Percentiles rank a stretch among this genome's conserved stretches.
Evolutionary conservation across 306 rosid genomes (phyloP).

Genomic region (Casuarina glauca): DNA sequence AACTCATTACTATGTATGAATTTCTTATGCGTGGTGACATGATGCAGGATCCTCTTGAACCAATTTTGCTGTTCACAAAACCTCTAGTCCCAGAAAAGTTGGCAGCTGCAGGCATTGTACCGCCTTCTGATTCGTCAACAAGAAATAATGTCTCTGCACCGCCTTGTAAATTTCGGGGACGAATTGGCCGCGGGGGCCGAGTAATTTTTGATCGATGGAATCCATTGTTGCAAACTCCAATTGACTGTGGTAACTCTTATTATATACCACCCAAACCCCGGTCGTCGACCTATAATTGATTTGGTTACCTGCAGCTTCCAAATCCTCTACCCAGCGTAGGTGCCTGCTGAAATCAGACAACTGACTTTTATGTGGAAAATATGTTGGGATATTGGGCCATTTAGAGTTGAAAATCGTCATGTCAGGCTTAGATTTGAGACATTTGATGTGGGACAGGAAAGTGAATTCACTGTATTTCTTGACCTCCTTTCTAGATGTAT

Average conservation of each 20-base stretch:
- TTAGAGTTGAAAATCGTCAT: constrained; percentile 7
- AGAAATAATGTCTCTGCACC: constrained; percentile 56
- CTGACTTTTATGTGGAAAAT: constrained; percentile 4
- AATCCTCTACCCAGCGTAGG: background rate
- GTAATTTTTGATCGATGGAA: constrained; percentile 92
- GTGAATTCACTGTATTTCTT: background rate
- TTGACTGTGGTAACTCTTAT: constrained; percentile 77
- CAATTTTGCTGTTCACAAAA: constrained; percentile 80
- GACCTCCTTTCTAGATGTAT: background rate
- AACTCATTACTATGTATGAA: constrained; percentile 13
- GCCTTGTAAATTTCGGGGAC: constrained; percentile 63
- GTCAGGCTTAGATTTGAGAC: constrained; percentile 6
- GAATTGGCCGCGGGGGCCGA: constrained; percentile 96
- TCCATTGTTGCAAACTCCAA: constrained; percentile 77
- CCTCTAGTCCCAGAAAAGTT: constrained; percentile 92
- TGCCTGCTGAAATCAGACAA: constrained; percentile 6
- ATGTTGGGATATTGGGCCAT: background rate
- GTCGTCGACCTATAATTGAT: constrained; percentile 67
- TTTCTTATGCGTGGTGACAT: constrained; percentile 21
- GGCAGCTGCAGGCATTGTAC: constrained; percentile 76
- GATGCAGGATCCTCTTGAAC: constrained; percentile 93
- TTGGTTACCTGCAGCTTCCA: background rate
- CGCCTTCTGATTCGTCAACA: constrained; percentile 57
- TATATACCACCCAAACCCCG: constrained; percentile 75
- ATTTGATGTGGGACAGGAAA: background rate